Conservation (phyloP, 2,329 filamentous ascomycete species). For the Talaromyces sp. region DNA sequence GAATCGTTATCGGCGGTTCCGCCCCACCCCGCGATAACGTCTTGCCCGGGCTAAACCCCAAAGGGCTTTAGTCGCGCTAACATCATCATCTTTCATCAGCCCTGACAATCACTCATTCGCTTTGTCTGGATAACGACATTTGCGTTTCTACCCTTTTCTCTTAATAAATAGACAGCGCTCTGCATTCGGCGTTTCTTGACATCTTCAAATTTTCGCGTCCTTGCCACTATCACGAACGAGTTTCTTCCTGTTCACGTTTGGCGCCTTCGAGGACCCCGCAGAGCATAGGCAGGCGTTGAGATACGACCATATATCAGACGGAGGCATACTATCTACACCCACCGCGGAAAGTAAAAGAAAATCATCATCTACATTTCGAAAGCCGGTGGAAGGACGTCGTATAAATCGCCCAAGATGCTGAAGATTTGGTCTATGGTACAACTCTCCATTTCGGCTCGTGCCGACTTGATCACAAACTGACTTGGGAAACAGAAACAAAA, state of each 20-base stretch:
- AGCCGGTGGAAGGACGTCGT: not conserved
- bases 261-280: not conserved
- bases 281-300: not conserved
- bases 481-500: slow-evolving; percentile 57
- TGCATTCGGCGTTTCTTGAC: not conserved
- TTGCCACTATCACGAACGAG: not conserved
- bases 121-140: not conserved
- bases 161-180: not conserved
- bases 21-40: not conserved
- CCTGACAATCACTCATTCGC: not conserved
- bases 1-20: not conserved
- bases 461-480: not conserved
- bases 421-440: slow-evolving; percentile 10
- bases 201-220: too few relatives aligned
- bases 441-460: not conserved
- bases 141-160: not conserved
- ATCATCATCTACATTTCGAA: not conserved
- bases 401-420: not conserved
- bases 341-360: not conserved
- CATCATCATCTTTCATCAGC: not conserved
- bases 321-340: not conserved
- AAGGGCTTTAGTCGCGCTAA: slow-evolving; percentile 8
- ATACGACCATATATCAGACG: not conserved
- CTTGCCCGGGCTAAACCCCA: not conserved
- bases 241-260: not conserved